Conservation (phyloP, 345 rosid species). For the Ailanthus altissimus region DNA sequence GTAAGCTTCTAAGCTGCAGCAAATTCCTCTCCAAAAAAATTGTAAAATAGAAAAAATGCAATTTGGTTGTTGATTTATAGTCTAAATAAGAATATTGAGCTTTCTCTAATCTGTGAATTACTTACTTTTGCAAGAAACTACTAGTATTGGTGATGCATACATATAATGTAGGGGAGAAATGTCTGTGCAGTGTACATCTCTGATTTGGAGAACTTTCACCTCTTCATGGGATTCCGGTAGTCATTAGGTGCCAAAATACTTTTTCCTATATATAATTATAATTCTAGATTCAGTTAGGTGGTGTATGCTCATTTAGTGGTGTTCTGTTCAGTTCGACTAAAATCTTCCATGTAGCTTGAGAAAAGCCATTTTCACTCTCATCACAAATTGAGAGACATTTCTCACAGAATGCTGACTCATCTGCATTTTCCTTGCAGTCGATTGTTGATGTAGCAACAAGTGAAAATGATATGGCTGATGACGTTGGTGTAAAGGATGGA, state of each 20-base stretch:
- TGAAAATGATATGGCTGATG: constrained; percentile 42
- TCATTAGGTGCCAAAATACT: neutral
- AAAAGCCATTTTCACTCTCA: neutral
- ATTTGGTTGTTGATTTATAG: neutral
- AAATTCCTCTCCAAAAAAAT: neutral
- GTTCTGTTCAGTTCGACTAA: neutral
- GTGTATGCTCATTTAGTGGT: neutral
- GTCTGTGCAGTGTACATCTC: constrained; percentile 7
- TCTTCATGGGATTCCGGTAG: neutral
- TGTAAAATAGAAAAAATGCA: neutral
- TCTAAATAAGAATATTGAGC: neutral
- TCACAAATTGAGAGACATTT: neutral
- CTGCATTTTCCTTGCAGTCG: constrained; percentile 38
- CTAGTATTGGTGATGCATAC: neutral
- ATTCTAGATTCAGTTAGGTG: neutral
- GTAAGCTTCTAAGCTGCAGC: neutral
- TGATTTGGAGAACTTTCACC: neutral
- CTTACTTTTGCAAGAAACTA: neutral
- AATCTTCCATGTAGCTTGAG: constrained; percentile 1
- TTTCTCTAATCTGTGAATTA: neutral
- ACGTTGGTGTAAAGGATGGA: constrained; percentile 37
- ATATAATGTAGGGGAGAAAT: neutral
- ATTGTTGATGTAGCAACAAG: constrained; percentile 45
- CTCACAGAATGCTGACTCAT: neutral
- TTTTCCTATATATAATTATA: too few species aligned